Evolutionary conservation across 345 rosid genomes (phyloP), one percentile per base, ranked within the genome.

Genomic region (Lepidium sativum): DNA sequence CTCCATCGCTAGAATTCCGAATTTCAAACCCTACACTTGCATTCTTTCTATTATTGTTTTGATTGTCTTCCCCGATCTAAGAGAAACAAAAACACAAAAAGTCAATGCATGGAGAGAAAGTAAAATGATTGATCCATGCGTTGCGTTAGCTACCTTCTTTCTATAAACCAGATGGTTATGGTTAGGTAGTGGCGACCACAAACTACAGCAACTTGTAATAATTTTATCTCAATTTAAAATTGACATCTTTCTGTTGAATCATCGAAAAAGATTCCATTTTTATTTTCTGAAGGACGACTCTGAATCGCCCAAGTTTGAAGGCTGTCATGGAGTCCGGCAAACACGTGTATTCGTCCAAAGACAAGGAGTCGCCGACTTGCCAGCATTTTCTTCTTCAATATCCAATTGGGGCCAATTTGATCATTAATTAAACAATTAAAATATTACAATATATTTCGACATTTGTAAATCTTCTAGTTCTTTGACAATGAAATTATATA

Each of bases 21-120:
- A 58, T 70, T 69, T 67, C 70, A 6, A 50, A 78, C 67, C 80
- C 86, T 63, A 65, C 49, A 44, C 65, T 72, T 65, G 81, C 4
- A n/a, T 27, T 3, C 31, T 27, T 5, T 27, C 31, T 27, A 27
- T 5, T 27, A 0, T 27, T 5, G 6, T 1, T 3, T 9, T 32
- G 33, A 4, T 14, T 5, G 31, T 27, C 53, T 55, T 51, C 34
- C 25, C 6, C 58, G 57, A 63, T 63, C 57, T 35, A 31, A 20
- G 15, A 25, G 12, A 9, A 10, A 48, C 8, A 49, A n/a, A 4
- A 52, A 1, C n/a, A 8, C 15, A 47, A 79, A 67, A 50, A 68
- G 86, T 82, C 85, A 87, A 78, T 39, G 75, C 50, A 41, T 20
- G 62, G 71, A 27, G 7, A 27, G 31, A 27, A 27, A 27, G 31